These are phyloP conservation scores for Leptographium wingfieldii DNA, from an alignment of 2,329 filamentous ascomycete genomes.

Conservation along the genomic window DNA sequence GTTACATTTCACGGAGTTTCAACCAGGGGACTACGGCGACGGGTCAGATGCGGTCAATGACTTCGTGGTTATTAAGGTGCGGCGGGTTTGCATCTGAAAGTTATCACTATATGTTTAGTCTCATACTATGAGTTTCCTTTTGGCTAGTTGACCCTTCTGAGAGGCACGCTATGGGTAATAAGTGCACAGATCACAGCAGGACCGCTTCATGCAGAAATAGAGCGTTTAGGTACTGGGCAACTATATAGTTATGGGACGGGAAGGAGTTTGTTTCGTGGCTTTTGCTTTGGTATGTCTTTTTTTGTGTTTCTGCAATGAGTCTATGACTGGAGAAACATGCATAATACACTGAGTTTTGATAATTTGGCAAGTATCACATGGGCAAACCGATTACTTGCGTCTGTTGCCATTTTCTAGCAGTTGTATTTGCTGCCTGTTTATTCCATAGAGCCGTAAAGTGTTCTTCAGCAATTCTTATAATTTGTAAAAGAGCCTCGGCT, in stretches of 20 bases:
- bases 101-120: not conserved
- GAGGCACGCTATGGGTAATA: slow-evolving; percentile 2
- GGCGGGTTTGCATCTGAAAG: not conserved
- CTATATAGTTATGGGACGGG: not conserved
- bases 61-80: not conserved
- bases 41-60: not conserved
- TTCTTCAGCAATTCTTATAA: not conserved
- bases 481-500: no score
- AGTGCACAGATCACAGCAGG: not conserved
- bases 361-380: no score
- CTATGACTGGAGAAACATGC: not conserved
- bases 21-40: not conserved
- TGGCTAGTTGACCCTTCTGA: not conserved
- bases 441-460: not conserved
- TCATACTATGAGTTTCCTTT: not conserved
- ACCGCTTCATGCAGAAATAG: not conserved
- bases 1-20: not conserved
- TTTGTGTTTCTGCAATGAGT: slow-evolving; percentile 5
- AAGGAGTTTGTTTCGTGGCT: not conserved
- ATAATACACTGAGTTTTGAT: no score
- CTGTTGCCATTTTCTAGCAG: not conserved
- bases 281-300: slow-evolving; percentile 5
- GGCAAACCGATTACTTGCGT: no score
- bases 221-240: not conserved
- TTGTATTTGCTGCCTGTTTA: not conserved